Percentiles rank a stretch among this genome's conserved stretches.
Conservation (phyloP, 164 flowering plant species). For the Annona cherimola region DNA sequence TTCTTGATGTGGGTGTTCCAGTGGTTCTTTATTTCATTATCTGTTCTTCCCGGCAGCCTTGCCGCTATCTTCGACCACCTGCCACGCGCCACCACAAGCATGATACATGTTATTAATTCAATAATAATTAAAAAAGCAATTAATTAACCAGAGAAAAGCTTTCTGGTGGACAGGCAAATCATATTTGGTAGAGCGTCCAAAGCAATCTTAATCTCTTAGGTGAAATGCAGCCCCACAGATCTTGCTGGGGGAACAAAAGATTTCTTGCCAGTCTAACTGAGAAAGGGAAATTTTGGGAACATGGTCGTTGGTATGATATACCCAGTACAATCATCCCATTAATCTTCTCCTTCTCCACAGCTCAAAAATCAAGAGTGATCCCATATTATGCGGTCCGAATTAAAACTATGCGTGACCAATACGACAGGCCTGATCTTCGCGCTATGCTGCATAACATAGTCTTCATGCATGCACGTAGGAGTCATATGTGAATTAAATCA, state of each 20-base stretch:
- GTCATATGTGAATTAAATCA: too few relatives aligned
- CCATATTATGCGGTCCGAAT: neutral
- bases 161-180: too few relatives aligned
- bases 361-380: neutral
- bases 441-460: too few relatives aligned
- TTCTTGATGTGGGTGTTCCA: conserved; percentile 96
- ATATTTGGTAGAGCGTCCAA: too few relatives aligned
- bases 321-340: too few relatives aligned
- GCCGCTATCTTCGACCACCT: conserved; percentile 93
- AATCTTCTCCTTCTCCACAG: neutral
- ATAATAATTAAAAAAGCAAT: neutral
- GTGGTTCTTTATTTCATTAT: conserved; percentile 85
- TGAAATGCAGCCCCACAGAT: too few relatives aligned
- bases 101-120: neutral
- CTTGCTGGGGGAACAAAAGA: too few relatives aligned
- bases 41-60: conserved; percentile 79
- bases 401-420: too few relatives aligned
- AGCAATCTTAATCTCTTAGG: too few relatives aligned
- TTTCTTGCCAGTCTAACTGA: neutral
- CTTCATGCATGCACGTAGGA: too few relatives aligned
- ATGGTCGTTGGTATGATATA: neutral
- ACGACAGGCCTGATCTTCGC: too few relatives aligned
- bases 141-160: too few relatives aligned
- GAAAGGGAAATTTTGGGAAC: neutral
- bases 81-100: neutral